Conservation (phyloP, 2,329 filamentous ascomycete genomes). For the Stemphylium lycopersici region DNA sequence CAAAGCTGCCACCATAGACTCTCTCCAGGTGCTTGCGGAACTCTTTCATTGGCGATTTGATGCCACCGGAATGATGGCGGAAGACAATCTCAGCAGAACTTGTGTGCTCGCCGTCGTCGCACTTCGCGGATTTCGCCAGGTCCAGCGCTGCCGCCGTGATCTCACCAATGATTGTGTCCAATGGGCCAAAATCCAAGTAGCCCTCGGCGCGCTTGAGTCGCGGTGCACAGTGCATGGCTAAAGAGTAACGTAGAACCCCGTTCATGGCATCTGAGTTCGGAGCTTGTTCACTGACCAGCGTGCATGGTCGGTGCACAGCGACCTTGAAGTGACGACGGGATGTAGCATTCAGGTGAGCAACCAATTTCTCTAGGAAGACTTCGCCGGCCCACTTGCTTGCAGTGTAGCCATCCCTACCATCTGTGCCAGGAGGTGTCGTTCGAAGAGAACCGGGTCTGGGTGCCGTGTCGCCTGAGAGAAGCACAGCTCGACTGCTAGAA, state of each 20-base stretch:
- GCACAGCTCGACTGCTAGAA: not conserved
- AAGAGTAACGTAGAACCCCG: not conserved
- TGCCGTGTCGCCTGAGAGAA: not conserved
- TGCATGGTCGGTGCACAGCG: not conserved
- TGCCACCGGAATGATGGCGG: not conserved
- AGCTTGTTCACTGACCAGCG: not conserved
- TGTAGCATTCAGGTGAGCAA: not conserved
- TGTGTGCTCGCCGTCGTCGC: too few species aligned
- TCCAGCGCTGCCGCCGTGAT: not conserved
- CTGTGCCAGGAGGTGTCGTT: constrained; percentile 23
- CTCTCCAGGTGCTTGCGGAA: not conserved
- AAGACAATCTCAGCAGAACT: too few species aligned
- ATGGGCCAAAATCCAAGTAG: not conserved
- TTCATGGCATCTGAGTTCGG: not conserved
- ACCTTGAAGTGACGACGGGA: not conserved
- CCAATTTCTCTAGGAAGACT: constrained; percentile 39
- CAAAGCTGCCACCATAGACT: not conserved
- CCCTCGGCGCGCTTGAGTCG: not conserved
- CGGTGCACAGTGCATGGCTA: not conserved
- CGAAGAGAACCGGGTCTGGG: not conserved
- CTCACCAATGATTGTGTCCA: not conserved
- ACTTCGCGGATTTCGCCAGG: too few species aligned
- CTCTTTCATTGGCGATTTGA: not conserved
- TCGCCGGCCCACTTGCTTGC: constrained; percentile 52
- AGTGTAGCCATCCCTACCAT: constrained; percentile 46